Base-by-base conservation (phyloP, 2,329 filamentous ascomycete genomes). In the Cadophora malorum region DNA sequence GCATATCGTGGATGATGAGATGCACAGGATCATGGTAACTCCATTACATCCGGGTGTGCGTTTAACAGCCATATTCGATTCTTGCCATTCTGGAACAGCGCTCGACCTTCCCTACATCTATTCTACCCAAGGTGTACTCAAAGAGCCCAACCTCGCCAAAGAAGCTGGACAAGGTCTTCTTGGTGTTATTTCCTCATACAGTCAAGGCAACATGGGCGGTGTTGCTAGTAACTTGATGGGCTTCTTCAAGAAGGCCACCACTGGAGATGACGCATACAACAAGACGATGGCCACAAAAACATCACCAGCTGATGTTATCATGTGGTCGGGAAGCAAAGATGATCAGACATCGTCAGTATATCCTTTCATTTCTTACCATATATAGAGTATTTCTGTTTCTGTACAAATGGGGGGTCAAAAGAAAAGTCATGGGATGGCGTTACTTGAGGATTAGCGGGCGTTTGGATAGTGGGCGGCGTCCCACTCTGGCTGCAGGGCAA, bases 311-410 rank as follows among this genome's bases (percentile, higher is more conserved):
- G 96, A 99, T 80, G 96, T 99, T 38, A 88, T 99, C 78, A 97
- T 97, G 92, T 97, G 94, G 91, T 97, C 93, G 69, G 96, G 96
- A 67, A 96, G 93, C 82, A 97, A 97, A 81, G 96, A 99, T 78
- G 88, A 90, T 70, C 96, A 98, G 81, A 99, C 96, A 73, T 94
- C 91, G 90, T 93, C 84, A 82, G 91, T 89, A 75, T 72, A 77
- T 70, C 71, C 78, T 75, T 77, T 78, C 74, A 61, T 71, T 56
- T 56, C 52, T 38, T 67, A 58, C 73, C 88, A 89, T 77, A 86
- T 88, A 77, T 89, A 89, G 86, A 78, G 81, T 88, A 73, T 88
- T 67, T 12, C 88, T 76, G 85, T 87, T 77, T 86, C 85, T 68
- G 88, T 89, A 74, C 23, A 65, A 66, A 80, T 89, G 67, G 86